Evolutionary conservation across 331 rosid genomes (phyloP).

Genomic region (Acacia concinna): DNA sequence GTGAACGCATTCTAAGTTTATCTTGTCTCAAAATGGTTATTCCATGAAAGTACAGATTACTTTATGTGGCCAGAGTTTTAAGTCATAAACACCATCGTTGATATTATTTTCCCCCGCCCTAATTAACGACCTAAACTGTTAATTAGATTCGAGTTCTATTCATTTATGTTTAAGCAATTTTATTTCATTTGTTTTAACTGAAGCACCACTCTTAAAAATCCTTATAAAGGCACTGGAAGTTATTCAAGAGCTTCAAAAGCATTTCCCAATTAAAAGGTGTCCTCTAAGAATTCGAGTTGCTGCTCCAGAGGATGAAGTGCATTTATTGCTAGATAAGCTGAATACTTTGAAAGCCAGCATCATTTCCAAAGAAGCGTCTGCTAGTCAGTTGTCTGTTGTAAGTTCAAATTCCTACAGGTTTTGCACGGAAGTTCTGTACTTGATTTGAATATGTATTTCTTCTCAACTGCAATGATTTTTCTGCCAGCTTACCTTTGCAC

Average conservation of each 20-base stretch:
- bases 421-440: background rate
- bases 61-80: background rate
- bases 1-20: background rate
- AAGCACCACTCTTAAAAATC: slow-evolving; percentile 1
- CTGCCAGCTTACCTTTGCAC: background rate
- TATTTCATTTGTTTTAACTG: background rate
- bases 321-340: slow-evolving; percentile 65
- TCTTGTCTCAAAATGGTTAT: background rate
- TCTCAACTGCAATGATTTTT: slow-evolving; percentile 1
- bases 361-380: slow-evolving; percentile 66
- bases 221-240: slow-evolving; percentile 81
- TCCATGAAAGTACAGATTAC: background rate
- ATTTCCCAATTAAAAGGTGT: slow-evolving; percentile 85
- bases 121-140: background rate
- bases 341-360: slow-evolving; percentile 67
- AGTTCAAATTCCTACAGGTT: slow-evolving; percentile 28
- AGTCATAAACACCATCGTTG: background rate
- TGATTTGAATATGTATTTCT: slow-evolving; percentile 3
- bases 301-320: slow-evolving; percentile 51
- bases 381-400: slow-evolving; percentile 68
- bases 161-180: background rate
- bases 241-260: slow-evolving; percentile 94
- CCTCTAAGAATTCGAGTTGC: slow-evolving; percentile 72
- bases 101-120: no score
- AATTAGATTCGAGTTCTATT: background rate